Evolutionary conservation across 2,329 filamentous ascomycete species (phyloP).

Genomic region (Penicillium freii): DNA sequence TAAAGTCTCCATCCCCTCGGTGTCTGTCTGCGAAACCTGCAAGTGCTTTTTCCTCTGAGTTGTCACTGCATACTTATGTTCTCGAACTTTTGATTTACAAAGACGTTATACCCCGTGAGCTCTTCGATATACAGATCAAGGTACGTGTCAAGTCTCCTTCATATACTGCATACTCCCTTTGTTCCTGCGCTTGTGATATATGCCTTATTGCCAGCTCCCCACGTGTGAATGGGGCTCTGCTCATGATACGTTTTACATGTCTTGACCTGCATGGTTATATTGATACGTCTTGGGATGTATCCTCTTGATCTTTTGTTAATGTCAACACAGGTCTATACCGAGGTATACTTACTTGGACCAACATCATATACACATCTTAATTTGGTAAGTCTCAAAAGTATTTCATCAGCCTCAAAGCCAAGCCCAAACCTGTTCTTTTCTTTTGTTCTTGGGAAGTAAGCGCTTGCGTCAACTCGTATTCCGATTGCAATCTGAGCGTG

Average conservation of each 20-base stretch:
- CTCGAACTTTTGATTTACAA: conserved; percentile 18
- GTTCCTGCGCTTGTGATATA: conserved; percentile 7
- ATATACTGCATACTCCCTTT: background rate
- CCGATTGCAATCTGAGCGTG: conserved; percentile 16
- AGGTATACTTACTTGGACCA: background rate
- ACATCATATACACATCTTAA: background rate
- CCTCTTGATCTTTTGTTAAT: background rate
- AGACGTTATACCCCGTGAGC: conserved; percentile 13
- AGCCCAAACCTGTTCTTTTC: background rate
- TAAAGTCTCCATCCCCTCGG: conserved; percentile 35
- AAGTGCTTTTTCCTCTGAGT: conserved; percentile 27
- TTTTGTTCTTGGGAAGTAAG: background rate
- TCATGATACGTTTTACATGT: background rate
- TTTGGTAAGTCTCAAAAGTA: background rate
- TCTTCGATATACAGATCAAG: conserved; percentile 8
- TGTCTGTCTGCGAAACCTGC: conserved; percentile 21
- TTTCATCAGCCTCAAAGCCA: background rate
- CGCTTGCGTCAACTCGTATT: conserved; percentile 16
- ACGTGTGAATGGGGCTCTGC: conserved; percentile 9
- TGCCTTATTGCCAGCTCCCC: background rate
- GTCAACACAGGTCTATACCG: background rate
- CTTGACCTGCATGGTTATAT: background rate
- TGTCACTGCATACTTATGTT: conserved; percentile 20
- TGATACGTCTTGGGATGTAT: background rate
- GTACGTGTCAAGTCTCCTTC: conserved; percentile 12